phyloP scores from a whole-genome alignment of 2,329 filamentous ascomycete genomes.

The Fusarium globosum region DNA sequence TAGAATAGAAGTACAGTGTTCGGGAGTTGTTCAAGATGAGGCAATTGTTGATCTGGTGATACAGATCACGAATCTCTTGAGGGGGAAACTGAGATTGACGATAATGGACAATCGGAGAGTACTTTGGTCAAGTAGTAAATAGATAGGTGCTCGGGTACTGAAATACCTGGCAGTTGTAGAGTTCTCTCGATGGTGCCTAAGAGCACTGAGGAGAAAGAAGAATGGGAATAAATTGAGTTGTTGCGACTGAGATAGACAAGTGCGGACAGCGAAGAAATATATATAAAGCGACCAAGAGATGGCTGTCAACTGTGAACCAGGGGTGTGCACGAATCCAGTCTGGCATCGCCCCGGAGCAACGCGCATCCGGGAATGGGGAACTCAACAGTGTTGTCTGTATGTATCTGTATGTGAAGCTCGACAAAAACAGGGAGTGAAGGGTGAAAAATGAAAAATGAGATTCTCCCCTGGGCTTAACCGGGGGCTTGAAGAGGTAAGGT shows the following conservation, averaged over 20 bases:
- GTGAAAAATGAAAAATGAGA: constrained; percentile 39
- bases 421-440: constrained; percentile 30
- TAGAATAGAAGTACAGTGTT: neutral
- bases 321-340: constrained; percentile 16
- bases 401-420: constrained; percentile 6
- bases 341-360: constrained; percentile 25
- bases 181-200: constrained; percentile 25
- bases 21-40: constrained; percentile 4
- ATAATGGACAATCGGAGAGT: neutral
- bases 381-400: constrained; percentile 2
- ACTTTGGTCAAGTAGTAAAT: neutral
- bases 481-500: constrained; percentile 16
- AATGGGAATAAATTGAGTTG: constrained; percentile 6
- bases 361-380: constrained; percentile 23
- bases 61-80: constrained; percentile 9
- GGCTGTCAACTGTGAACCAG: constrained; percentile 7
- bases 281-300: neutral
- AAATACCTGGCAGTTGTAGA: neutral
- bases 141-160: constrained; percentile 8
- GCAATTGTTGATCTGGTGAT: constrained; percentile 33
- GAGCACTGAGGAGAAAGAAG: constrained; percentile 13
- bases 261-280: constrained; percentile 16
- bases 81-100: neutral
- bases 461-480: constrained; percentile 18
- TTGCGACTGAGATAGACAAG: neutral